Base-by-base conservation (phyloP, 2,329 filamentous ascomycete species). In the Cadophora sp. region DNA sequence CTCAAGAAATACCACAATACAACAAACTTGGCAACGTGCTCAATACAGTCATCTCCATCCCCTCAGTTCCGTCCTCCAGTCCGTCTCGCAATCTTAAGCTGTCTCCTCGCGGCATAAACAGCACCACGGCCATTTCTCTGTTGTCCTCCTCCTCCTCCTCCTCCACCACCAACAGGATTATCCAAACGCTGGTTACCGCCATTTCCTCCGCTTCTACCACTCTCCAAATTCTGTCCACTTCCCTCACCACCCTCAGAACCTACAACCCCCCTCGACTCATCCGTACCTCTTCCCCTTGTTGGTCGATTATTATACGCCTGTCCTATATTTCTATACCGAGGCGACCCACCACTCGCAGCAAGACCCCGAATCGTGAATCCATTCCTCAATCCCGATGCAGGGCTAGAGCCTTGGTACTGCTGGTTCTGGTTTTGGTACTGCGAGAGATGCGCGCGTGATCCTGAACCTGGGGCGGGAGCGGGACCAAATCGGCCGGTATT, bases 271-370 rank as follows among this genome's bases (percentile, higher is more conserved):
- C 36, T 36, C 33, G 18, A 27, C 18, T 36, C 53, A 36, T 41
- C 13, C 1, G n/a, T 41, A 1, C 53, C 53, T 39, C 33, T 41
- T 24, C 53, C 36, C 36, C 53, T 43, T 3, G 53, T 58, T 4
- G 53, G 53, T 24, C 53, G n/a, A 24, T 58, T 39, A 9, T 58
- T 58, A 20, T 58, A 58, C 5, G 53, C 53, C 53, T 58, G 53
- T 41, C 53, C 53, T 33, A 58, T 58, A 43, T 58, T 13, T 1
- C n/a, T 20, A 41, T 41, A 58, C 4, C 36, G 9, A 2, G 53
- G 36, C 11, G 53, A 43, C 22, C 53, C 53, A 24, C 33, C 20
- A 14, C 24, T 56, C 36, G 1, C 33, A 7, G 53, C 53, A 20
- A 58, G n/a, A 24, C 53, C 53, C 20, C 53, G 53, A 24, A 58